Base-by-base conservation (phyloP, 2,329 filamentous ascomycete species). In the Shiraia sp. region DNA sequence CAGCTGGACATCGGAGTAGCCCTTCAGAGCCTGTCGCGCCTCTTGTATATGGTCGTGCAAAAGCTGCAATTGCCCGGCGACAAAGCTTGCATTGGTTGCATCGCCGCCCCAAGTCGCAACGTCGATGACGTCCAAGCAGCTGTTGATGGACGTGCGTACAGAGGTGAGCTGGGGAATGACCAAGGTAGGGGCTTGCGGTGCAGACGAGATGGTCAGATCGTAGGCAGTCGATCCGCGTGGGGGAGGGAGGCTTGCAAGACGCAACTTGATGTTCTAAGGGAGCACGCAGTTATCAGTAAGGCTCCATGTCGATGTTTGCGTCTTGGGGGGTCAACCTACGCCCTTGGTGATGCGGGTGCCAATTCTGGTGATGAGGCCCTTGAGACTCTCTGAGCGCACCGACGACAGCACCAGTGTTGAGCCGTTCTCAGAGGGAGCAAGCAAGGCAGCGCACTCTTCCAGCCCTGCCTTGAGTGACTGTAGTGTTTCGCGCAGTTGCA, bases 271-370 rank as follows among this genome's bases (percentile, higher is more conserved):
- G 47, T 87, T 86, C 86, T 88, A 47, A 12, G 10, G 19, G 26
- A 27, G n/a, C n/a, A n/a, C n/a, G n/a, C n/a, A 33, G 19, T 36
- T 12, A 19, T 52, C 28, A 49, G 42, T 37, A 16, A 33, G 6
- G 29, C 16, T 15, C 19, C 23, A 19, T 23, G 24, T 44, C 40
- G 15, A 31, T 42, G 32, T 15, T n/a, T 10, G 12, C 19, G 10
- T 10, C 14, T 17, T 4, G 32, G 15, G 10, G 9, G 16, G 22
- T 12, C 39, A 24, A 78, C 85, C 57, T 76, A 91, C 88, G 53
- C 90, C 92, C 68, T 95, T 96, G 50, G 95, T 86, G 51, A 99
- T 86, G 36, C 87, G 83, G n/a, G 89, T 89, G 27, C 93, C 93
- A 25, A 95, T 83, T 39, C 93, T 83, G 1, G 92, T 97, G 46